Base-by-base conservation (phyloP, 2,329 filamentous ascomycete species). In the Iodosphaeria phyllophila region DNA sequence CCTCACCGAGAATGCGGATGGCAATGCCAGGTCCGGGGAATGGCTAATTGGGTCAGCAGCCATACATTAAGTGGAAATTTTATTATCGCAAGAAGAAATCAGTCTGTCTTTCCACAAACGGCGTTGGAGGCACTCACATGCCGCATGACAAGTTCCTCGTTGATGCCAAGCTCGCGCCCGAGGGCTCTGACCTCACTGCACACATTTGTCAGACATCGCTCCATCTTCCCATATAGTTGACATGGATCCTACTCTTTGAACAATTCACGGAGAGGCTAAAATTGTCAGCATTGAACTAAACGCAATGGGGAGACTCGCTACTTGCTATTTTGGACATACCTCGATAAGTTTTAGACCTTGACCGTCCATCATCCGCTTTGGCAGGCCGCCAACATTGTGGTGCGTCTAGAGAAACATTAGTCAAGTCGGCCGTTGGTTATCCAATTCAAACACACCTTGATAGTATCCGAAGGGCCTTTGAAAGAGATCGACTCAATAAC, bases 1-100 rank as follows among this genome's bases (percentile, higher is more conserved):
- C 73, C 37, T 91, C 83, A 18, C 84, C 84, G 1, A 92, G 56
- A 31, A 92, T 74, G 26, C 79, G 64, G 36, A 89, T 77, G 9
- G 66, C 80, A 31, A 91, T 69, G 25, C 52, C 64, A 0, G 58
- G 50, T 3, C 76, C 76, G 0, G 74, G 74, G 60, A 82, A 83
- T 4, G 13, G 76, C 75, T n/a, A n/a, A n/a, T n/a, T n/a, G n/a
- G n/a, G n/a, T n/a, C n/a, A n/a, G n/a, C n/a, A n/a, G n/a, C n/a
- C n/a, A n/a, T n/a, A n/a, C n/a, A n/a, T n/a, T n/a, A n/a, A n/a
- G n/a, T n/a, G n/a, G n/a, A n/a, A n/a, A n/a, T n/a, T n/a, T n/a
- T n/a, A n/a, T n/a, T n/a, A n/a, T n/a, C n/a, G n/a, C n/a, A n/a
- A n/a, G n/a, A n/a, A n/a, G n/a, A n/a, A n/a, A n/a, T n/a, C n/a